Evolutionary conservation across 2,329 filamentous ascomycete species (phyloP), one percentile per base, ranked within the genome.

Genomic region (Fonsecaea monophora): DNA sequence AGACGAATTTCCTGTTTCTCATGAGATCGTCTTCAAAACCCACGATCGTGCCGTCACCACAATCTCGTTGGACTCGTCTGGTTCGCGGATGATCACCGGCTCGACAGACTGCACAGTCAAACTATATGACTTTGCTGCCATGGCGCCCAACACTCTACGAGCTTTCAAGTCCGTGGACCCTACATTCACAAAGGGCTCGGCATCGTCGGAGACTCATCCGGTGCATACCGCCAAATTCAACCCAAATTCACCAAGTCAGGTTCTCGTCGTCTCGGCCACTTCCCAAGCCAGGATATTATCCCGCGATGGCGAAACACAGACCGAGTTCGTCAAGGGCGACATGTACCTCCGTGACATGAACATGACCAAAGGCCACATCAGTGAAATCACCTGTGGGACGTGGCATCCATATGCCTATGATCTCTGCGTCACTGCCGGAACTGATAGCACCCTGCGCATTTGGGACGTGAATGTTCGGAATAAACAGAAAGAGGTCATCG

Each of bases 341-440:
- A 98, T 98, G 94, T 99, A 99, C 75, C 81, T 99, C 71, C 87
- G 94, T 62, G 95, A 99, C 77, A 96, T 98, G 90, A 88, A 97
- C 79, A 94, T 98, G 77, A 99, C 95, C 4, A 98, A 97, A 77
- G 95, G 95, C 1, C 95, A 99, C 79, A 89, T 97, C 60, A 94
- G 94, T 3, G 95, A 97, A 78, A 87, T 97, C 48, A 93, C 92
- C 3, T 91, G 90, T 25, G 94, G 92, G 25, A 90, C 90, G 45
- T 99, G 95, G 95, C 92, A 94, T 78, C 95, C 95, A 0, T 89
- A 89, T 2, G 89, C 97, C 76, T 89, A 86, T 74, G 93, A 97
- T 72, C 74, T 94, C 0, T 96, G 92, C 76, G 89, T 94, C 32
- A 99, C 95, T 1, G 94, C 93, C 45, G 94, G 94, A 7, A 96